phyloP scores from a whole-genome alignment of 2,329 filamentous ascomycete species.

The Gremmenia infestans region DNA sequence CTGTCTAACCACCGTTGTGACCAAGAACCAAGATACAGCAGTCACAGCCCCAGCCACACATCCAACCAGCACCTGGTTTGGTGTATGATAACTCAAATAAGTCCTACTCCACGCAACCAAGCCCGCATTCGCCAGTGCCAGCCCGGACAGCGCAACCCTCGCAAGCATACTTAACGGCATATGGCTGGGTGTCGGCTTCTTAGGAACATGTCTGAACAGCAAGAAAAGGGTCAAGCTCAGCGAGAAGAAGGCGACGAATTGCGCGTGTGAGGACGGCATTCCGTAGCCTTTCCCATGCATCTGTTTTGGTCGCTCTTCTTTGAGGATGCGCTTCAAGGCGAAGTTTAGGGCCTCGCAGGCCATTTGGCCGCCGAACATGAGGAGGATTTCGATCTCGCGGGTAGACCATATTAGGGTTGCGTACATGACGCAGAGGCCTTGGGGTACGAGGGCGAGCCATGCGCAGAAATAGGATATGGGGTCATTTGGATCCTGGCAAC shows the following conservation, averaged over 20 bases:
- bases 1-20: constrained; percentile 62
- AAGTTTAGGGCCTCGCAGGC: constrained; percentile 91
- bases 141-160: constrained; percentile 48
- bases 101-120: constrained; percentile 77
- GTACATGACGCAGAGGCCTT: constrained; percentile 86
- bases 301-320: constrained; percentile 81
- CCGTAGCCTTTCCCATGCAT: constrained; percentile 90
- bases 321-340: constrained; percentile 80
- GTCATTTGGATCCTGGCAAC: constrained; percentile 72
- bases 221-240: constrained; percentile 81
- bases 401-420: constrained; percentile 85
- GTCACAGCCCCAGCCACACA: constrained; percentile 63
- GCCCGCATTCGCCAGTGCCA: constrained; percentile 56
- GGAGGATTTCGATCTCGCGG: constrained; percentile 79
- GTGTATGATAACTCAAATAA: constrained; percentile 91
- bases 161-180: constrained; percentile 57
- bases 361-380: constrained; percentile 91
- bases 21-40: constrained; percentile 72
- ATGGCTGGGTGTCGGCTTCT: constrained; percentile 35
- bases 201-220: constrained; percentile 69
- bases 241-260: constrained; percentile 91
- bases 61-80: constrained; percentile 80
- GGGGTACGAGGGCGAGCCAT: constrained; percentile 89
- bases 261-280: constrained; percentile 93
- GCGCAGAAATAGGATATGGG: constrained; percentile 81